Conservation (phyloP, 345 rosid genomes). For the Tarenaya hassleriana region DNA sequence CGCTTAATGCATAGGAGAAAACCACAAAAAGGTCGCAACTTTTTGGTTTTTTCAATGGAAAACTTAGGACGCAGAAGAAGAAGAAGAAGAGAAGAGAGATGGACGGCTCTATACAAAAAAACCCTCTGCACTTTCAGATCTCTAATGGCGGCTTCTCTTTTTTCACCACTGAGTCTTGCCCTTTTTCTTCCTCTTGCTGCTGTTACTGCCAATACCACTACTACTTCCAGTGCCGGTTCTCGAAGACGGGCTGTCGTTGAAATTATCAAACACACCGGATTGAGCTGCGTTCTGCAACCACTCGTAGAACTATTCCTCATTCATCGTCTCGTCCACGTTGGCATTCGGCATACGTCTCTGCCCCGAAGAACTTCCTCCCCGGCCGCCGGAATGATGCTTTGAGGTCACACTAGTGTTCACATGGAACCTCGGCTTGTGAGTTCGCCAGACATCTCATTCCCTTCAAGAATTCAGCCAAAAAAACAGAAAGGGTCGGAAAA, state of each 20-base stretch:
- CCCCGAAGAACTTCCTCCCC: conserved; percentile 16
- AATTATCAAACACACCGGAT: conserved; percentile 65
- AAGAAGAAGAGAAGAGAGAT: too few species aligned
- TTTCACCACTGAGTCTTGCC: conserved; percentile 81
- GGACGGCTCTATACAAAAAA: conserved; percentile 6
- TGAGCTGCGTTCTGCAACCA: conserved; percentile 92
- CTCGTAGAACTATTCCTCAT: conserved; percentile 72
- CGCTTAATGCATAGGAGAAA: too few species aligned
- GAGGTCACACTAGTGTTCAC: conserved; percentile 15
- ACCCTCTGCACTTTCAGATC: background rate
- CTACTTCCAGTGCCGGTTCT: conserved; percentile 30
- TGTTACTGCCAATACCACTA: conserved; percentile 27
- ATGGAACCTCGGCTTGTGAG: conserved; percentile 6
- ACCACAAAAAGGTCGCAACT: too few species aligned
- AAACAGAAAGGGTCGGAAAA: too few species aligned
- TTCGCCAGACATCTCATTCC: conserved; percentile 30
- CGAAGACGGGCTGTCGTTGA: conserved; percentile 34
- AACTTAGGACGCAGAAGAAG: too few species aligned
- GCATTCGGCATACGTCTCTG: conserved; percentile 36
- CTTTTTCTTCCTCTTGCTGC: conserved; percentile 66
- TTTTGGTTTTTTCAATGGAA: too few species aligned
- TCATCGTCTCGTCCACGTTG: conserved; percentile 76
- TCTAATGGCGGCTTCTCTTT: too few species aligned
- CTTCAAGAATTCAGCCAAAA: conserved; percentile 37
- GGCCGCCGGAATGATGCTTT: conserved; percentile 18